Percentiles rank a stretch among this genome's conserved stretches.
phyloP scores from a whole-genome alignment of 2,329 filamentous ascomycete genomes.

The Boeremia exigua region DNA sequence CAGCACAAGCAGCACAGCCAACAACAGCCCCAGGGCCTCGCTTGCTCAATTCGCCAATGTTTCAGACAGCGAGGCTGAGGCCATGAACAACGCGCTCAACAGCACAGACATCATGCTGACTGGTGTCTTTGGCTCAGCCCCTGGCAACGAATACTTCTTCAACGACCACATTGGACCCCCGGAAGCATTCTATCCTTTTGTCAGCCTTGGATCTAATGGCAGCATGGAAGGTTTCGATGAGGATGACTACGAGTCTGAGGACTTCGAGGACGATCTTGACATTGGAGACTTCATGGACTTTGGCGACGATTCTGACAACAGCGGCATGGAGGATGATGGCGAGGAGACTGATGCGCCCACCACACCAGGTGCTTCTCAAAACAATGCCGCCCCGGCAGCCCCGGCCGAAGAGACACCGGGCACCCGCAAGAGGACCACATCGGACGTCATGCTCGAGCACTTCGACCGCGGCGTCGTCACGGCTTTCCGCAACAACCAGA shows the following conservation, averaged over 20 bases:
- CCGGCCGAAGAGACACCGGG: constrained; percentile 30
- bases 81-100: constrained; percentile 38
- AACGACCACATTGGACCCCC: constrained; percentile 74
- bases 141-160: constrained; percentile 54
- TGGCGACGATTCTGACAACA: constrained; percentile 43
- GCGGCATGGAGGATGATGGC: constrained; percentile 43
- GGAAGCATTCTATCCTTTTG: constrained; percentile 77
- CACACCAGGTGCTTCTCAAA: constrained; percentile 43
- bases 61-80: constrained; percentile 49
- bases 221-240: constrained; percentile 59
- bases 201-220: constrained; percentile 62
- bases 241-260: constrained; percentile 65
- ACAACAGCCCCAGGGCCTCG: constrained; percentile 49
- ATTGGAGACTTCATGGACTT: constrained; percentile 50
- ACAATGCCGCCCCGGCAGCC: constrained; percentile 35
- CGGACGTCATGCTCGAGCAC: constrained; percentile 49
- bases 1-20: constrained; percentile 48
- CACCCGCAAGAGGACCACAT: constrained; percentile 35
- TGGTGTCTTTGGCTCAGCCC: constrained; percentile 62
- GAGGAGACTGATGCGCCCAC: constrained; percentile 47
- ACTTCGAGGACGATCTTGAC: constrained; percentile 59
- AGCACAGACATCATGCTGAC: constrained; percentile 78
- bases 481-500: constrained; percentile 50
- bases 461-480: constrained; percentile 59
- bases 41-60: constrained; percentile 38